These are phyloP conservation scores for Cyclotella kingstonii DNA, from an alignment of 108 stramenopile species.

Conservation along the genomic window DNA sequence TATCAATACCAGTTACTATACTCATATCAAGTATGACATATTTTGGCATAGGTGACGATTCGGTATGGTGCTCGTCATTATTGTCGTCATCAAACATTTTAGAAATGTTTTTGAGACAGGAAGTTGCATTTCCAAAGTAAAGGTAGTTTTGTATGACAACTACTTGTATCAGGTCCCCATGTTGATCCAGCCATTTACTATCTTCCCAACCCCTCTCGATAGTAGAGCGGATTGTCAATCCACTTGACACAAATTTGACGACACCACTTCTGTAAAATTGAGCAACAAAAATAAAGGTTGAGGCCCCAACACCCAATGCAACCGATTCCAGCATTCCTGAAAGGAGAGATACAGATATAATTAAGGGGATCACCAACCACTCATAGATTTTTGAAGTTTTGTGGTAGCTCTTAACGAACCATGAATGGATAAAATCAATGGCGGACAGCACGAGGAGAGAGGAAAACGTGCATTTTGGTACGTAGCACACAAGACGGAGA, in stretches of 20 bases:
- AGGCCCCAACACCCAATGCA: constrained; percentile 60
- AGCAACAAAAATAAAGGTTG: constrained; percentile 76
- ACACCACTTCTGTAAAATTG: constrained; percentile 67
- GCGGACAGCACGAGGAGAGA: constrained; percentile 63
- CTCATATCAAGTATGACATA: constrained; percentile 66
- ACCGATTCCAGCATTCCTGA: constrained; percentile 64
- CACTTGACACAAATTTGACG: constrained; percentile 71
- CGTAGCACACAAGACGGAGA: constrained; percentile 57
- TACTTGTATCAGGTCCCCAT: constrained; percentile 70
- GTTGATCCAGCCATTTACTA: constrained; percentile 62
- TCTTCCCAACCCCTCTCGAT: constrained; percentile 58
- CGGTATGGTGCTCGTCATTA: constrained; percentile 1
- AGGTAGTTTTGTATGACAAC: constrained; percentile 78
- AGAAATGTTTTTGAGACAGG: constrained; percentile 59
- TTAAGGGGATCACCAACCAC: constrained; percentile 71
- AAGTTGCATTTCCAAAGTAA: constrained; percentile 79
- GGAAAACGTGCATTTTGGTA: constrained; percentile 73
- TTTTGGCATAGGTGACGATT: constrained; percentile 58
- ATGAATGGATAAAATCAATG: constrained; percentile 49
- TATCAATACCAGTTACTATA: constrained; percentile 69
- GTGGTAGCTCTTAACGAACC: constrained; percentile 54
- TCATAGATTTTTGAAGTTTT: constrained; percentile 53
- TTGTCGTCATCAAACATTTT: constrained; percentile 77
- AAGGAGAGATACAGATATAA: constrained; percentile 52
- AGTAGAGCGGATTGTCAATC: constrained; percentile 60